These are phyloP conservation scores for Komagataea norvegica DNA, from an alignment of 1,139 yeast species.

Conservation along the genomic window DNA sequence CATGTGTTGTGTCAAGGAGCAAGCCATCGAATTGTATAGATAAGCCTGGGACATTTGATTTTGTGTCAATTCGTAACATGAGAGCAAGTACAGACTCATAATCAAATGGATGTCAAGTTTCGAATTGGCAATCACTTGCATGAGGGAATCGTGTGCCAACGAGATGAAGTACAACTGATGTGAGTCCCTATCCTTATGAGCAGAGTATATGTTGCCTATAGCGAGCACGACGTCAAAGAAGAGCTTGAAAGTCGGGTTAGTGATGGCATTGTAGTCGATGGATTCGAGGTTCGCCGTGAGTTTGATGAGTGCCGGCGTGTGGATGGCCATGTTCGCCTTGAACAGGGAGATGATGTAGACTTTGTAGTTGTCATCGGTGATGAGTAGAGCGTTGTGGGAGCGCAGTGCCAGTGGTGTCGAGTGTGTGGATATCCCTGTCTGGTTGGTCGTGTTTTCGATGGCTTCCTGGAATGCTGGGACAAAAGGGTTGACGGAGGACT, in stretches of 20 bases:
- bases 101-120: conserved; percentile 23
- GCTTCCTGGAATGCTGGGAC: conserved; percentile 9
- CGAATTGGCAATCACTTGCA: conserved; percentile 20
- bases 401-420: conserved; percentile 16
- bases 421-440: no score
- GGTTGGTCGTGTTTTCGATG: neutral
- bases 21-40: conserved; percentile 26
- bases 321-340: conserved; percentile 16
- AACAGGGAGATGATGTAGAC: conserved; percentile 18
- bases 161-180: conserved; percentile 20
- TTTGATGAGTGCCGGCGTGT: conserved; percentile 15
- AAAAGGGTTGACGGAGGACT: conserved; percentile 5
- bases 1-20: conserved; percentile 30
- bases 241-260: conserved; percentile 19
- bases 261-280: conserved; percentile 16
- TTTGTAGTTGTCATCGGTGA: conserved; percentile 20
- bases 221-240: conserved; percentile 24
- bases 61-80: conserved; percentile 28
- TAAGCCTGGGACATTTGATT: conserved; percentile 29
- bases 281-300: conserved; percentile 10
- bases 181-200: conserved; percentile 11
- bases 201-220: conserved; percentile 22
- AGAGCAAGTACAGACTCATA: conserved; percentile 19
- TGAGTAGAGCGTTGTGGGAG: conserved; percentile 15
- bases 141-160: conserved; percentile 23